Evolutionary conservation across 306 rosid genomes (phyloP).

Genomic region (Calophaca sinica): DNA sequence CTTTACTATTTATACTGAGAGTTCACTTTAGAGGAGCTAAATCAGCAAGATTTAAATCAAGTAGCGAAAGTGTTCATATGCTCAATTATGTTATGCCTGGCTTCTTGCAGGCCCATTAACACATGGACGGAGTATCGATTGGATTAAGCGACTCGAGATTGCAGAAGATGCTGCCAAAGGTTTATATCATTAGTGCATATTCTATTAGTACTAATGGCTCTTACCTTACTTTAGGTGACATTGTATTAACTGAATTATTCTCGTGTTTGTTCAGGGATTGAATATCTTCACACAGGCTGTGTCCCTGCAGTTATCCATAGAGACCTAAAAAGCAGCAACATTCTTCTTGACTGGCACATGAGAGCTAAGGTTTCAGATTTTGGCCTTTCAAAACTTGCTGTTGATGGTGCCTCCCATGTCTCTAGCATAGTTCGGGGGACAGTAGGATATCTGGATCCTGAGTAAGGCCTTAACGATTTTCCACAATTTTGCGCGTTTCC

Average conservation of each 20-base stretch:
- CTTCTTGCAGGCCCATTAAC: constrained; percentile 76
- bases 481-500: constrained; percentile 15
- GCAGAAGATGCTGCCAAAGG: constrained; percentile 99
- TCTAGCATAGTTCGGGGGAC: constrained; percentile 98
- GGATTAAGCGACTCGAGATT: constrained; percentile 95
- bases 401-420: constrained; percentile 92
- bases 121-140: constrained; percentile 68
- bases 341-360: constrained; percentile 88
- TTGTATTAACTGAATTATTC: constrained; percentile 34
- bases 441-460: constrained; percentile 97
- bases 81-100: constrained; percentile 40
- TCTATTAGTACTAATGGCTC: not conserved
- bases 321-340: constrained; percentile 95
- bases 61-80: constrained; percentile 26
- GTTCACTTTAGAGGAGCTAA: too few species aligned
- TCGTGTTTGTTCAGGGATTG: constrained; percentile 77
- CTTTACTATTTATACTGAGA: too few species aligned
- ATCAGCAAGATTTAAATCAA: constrained; percentile 34
- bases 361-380: constrained; percentile 97
- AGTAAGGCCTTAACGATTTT: constrained; percentile 64
- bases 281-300: constrained; percentile 97
- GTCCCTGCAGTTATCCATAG: constrained; percentile 93
- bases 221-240: not conserved
- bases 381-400: constrained; percentile 95
- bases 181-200: constrained; percentile 41